Percentiles rank a stretch among this genome's conserved stretches.
Evolutionary conservation across 441 rosid genomes (phyloP).

Genomic region (Manihot esculenta): DNA sequence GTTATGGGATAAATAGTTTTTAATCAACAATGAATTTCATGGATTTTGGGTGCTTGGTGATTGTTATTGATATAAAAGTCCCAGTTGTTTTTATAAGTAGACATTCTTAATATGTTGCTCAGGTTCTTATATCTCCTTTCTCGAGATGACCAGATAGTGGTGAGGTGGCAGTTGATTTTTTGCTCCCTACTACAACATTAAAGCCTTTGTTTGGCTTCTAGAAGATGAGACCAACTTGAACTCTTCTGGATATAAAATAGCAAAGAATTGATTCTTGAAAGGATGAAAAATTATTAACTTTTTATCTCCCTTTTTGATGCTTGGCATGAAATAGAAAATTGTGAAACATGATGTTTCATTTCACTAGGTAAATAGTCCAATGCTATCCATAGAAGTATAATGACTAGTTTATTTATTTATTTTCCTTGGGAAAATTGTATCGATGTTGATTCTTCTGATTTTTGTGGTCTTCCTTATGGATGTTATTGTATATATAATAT

Average conservation of each 20-base stretch:
- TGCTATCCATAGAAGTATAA: neutral
- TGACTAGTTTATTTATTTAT: neutral
- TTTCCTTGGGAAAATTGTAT: neutral
- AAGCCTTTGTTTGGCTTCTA: neutral
- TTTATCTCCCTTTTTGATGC: neutral
- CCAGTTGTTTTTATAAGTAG: neutral
- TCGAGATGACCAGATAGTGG: neutral
- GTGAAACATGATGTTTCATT: neutral
- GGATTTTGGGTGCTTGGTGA: neutral
- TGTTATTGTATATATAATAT: neutral
- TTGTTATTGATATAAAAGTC: neutral
- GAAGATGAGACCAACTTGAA: constrained; percentile 6
- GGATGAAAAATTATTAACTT: neutral
- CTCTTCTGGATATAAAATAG: constrained; percentile 1
- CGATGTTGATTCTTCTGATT: constrained; percentile 8
- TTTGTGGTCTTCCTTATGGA: constrained; percentile 7
- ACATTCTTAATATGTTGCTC: neutral
- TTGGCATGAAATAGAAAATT: neutral
- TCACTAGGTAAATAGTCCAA: neutral
- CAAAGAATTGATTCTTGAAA: neutral
- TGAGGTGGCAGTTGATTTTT: neutral
- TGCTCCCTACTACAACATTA: neutral
- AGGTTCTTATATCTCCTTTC: neutral
- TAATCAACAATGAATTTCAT: neutral
- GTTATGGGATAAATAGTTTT: constrained; percentile 19